Evolutionary conservation across 2,329 filamentous ascomycete genomes (phyloP), one percentile per base, ranked within the genome.

Genomic region (Fusarium denticulatum): DNA sequence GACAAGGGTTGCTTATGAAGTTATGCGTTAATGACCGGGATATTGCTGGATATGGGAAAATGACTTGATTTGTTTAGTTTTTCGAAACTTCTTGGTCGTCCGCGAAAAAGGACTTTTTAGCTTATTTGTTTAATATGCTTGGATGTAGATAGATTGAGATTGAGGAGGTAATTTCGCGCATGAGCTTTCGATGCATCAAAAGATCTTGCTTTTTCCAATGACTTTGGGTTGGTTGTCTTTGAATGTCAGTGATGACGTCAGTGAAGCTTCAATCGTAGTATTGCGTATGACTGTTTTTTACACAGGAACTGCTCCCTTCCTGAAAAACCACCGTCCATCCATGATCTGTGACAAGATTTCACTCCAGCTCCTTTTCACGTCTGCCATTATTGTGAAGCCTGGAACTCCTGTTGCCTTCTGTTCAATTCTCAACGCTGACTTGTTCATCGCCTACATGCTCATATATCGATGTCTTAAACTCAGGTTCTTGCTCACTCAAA

Each of bases 1-100:
- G 16, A 45, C 4, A 70, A 58, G 14, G 32, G 53, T 9, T 49
- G 39, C 18, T 73, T 42, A 73, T 68, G 71, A 73, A 68, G 61
- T 73, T 55, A 69, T 71, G 71, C 55, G 58, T 61, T 67, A 64
- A 73, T 73, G 71, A 73, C 56, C 30, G 63, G 60, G 32, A 67
- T 52, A 47, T 60, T 36, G 56, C 49, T 28, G 58, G 36, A 37
- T 10, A 53, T n/a, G 49, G 60, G 50, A 45, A 57, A 68, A 72
- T 58, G 49, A 49, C 30, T 37, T 55, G 28, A 34, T 26, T 69
- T 36, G 14, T 5, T 52, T 62, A 10, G n/a, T 50, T 39, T 67
- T 69, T 55, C 24, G 9, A 59, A 14, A 28, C 14, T 46, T 64
- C 53, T 34, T 40, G 22, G 18, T 37, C 37, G 32, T 57, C 43